Base-by-base conservation (phyloP, 768 basidiomycete genomes). In the Podaxis sp. region DNA sequence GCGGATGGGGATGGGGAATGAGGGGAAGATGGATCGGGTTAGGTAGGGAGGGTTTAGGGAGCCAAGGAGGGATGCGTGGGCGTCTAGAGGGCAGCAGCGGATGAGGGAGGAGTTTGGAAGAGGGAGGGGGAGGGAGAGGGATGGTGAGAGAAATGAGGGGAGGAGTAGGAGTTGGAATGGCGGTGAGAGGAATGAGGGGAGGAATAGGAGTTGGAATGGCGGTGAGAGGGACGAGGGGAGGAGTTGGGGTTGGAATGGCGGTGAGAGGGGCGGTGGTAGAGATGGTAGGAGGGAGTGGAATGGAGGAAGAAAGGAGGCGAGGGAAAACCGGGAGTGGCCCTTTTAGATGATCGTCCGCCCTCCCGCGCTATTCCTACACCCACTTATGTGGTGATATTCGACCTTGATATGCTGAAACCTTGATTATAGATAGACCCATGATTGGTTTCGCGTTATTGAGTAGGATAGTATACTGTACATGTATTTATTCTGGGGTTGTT, bases 1-100 rank as follows among this genome's bases (percentile, higher is more conserved):
- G n/a, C 66, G 62, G 47, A 42, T 66, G 36, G 62, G 64, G 4
- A 54, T 58, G 46, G 63, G 61, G 25, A 40, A 51, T 40, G 48
- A 28, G 4, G 32, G 23, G n/a, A 57, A 35, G 14, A 57, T 56
- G 55, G 16, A 56, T 56, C 44, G 18, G 14, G 50, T 44, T 18
- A 50, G 61, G 51, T 59, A 23, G 56, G 62, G 57, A 3, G 50
- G 53, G n/a, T 63, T 44, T 40, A 60, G 61, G 21, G 65, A 61
- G 54, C 63, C 62, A 23, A 61, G 56, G 57, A 52, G 57, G 55
- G 47, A 40, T 60, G 28, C 52, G 11, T 60, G 50, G 56, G 60
- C 21, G 6, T 21, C 16, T 2, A 47, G 48, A 23, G 59, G 54
- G 35, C 36, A 47, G 44, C 14, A 52, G 35, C 57, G 50, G 13